Percentiles rank a stretch among this genome's conserved stretches.
phyloP scores from a whole-genome alignment of 2,329 filamentous ascomycete species.

The Microsporum audouinii region DNA sequence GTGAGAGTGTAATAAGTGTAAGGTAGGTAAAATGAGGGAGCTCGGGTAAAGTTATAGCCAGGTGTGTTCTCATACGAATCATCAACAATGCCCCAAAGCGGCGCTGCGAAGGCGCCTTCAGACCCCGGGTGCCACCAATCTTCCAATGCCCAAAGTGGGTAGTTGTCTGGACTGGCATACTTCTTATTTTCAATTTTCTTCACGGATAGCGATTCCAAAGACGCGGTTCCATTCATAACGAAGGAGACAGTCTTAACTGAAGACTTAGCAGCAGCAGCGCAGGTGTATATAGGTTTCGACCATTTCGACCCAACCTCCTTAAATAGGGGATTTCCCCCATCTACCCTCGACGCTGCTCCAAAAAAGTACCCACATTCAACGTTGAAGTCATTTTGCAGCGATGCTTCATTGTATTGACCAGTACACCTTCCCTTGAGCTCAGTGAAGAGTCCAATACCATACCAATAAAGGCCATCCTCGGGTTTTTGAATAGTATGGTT shows the following conservation, averaged over 20 bases:
- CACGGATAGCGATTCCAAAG: slow-evolving; percentile 26
- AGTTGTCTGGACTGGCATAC: slow-evolving; percentile 22
- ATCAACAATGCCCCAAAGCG: slow-evolving; percentile 34
- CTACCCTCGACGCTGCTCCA: slow-evolving; percentile 29
- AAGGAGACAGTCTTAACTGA: slow-evolving; percentile 38
- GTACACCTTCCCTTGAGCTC: background rate
- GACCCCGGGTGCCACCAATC: slow-evolving; percentile 20
- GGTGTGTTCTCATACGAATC: slow-evolving; percentile 24
- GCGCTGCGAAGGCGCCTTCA: slow-evolving; percentile 15
- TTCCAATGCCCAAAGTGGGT: slow-evolving; percentile 31
- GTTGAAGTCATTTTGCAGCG: background rate
- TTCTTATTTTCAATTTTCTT: slow-evolving; percentile 26
- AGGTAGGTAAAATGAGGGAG: slow-evolving; percentile 23
- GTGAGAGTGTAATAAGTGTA: slow-evolving; percentile 13
- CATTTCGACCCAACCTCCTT: slow-evolving; percentile 34
- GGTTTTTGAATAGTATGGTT: background rate
- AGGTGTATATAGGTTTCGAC: slow-evolving; percentile 35
- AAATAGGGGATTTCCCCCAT: slow-evolving; percentile 25
- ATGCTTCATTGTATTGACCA: background rate
- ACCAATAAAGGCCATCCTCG: background rate
- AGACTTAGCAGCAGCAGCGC: slow-evolving; percentile 33
- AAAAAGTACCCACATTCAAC: slow-evolving; percentile 32
- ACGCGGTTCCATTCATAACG: slow-evolving; percentile 31
- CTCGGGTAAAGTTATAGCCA: slow-evolving; percentile 17
- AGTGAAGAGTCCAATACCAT: background rate